Percentiles rank a stretch among this genome's conserved stretches.
Evolutionary conservation across 495 filamentous ascomycete species (phyloP).

Genomic region (Astrocystis sublimbata): DNA sequence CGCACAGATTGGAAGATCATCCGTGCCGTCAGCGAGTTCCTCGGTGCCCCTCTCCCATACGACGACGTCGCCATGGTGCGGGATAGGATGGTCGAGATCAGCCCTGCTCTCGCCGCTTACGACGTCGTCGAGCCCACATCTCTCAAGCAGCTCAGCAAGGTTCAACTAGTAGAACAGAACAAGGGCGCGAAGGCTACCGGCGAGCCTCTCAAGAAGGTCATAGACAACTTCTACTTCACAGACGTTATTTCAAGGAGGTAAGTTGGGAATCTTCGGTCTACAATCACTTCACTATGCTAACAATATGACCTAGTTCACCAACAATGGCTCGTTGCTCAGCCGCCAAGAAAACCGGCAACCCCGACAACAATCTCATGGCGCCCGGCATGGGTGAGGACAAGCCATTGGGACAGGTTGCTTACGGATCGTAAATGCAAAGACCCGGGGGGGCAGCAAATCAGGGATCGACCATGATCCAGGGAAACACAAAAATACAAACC

Average conservation of each 20-base stretch:
- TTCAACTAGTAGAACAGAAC: slow-evolving; percentile 93
- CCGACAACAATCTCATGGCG: slow-evolving; percentile 85
- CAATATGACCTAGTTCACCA: slow-evolving; percentile 64
- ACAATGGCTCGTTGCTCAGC: slow-evolving; percentile 97
- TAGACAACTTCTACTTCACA: slow-evolving; percentile 97
- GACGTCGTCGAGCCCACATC: slow-evolving; percentile 82
- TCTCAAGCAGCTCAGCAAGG: slow-evolving; percentile 72
- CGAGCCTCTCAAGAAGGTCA: slow-evolving; percentile 72
- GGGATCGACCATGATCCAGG: neutral
- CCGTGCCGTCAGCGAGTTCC: slow-evolving; percentile 84
- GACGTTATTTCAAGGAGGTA: slow-evolving; percentile 93
- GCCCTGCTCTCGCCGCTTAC: slow-evolving; percentile 82
- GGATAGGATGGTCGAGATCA: slow-evolving; percentile 94
- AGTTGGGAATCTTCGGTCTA: slow-evolving; percentile 26
- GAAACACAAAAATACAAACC: neutral
- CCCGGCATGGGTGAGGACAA: slow-evolving; percentile 61
- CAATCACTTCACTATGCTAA: slow-evolving; percentile 27
- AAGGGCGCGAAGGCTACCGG: slow-evolving; percentile 72
- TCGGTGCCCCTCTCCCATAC: slow-evolving; percentile 85
- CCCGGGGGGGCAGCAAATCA: neutral
- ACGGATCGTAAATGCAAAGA: slow-evolving; percentile 43
- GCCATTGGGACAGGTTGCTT: slow-evolving; percentile 54
- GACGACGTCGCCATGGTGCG: slow-evolving; percentile 85
- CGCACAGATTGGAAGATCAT: slow-evolving; percentile 99
- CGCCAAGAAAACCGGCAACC: slow-evolving; percentile 68